A percentile compares a stretch with the other conserved stretches of the same genome.
Conservation (phyloP, 2,329 filamentous ascomycete genomes). For the Ascochyta clinopodiicola region DNA sequence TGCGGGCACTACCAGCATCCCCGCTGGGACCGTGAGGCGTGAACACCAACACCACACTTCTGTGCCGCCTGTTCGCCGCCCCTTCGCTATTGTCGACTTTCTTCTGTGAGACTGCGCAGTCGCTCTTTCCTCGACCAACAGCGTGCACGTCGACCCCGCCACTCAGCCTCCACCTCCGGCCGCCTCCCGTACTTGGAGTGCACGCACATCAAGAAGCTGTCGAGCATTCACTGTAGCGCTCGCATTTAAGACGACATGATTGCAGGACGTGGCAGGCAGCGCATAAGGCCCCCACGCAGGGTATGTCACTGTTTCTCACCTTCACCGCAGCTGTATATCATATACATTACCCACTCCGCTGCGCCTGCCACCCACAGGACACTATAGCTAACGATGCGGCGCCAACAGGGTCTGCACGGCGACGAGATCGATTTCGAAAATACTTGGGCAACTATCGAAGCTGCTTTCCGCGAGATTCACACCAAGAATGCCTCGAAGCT, state of each 20-base stretch:
- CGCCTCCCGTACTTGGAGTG: neutral
- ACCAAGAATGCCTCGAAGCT: slow-evolving; percentile 87
- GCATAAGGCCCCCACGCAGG: slow-evolving; percentile 71
- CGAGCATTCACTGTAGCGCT: neutral
- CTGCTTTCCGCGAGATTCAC: slow-evolving; percentile 86
- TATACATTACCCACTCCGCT: slow-evolving; percentile 7
- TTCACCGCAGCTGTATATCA: neutral
- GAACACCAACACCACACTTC: slow-evolving; percentile 9
- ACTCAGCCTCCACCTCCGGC: neutral
- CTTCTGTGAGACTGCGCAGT: neutral
- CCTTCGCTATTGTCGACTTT: neutral
- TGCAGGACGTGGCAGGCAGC: slow-evolving; percentile 63
- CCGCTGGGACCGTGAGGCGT: slow-evolving; percentile 8
- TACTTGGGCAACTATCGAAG: slow-evolving; percentile 78
- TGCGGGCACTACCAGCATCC: slow-evolving; percentile 16
- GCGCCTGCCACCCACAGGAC: slow-evolving; percentile 5
- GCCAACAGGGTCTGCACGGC: slow-evolving; percentile 61
- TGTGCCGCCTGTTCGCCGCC: neutral
- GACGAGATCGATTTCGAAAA: slow-evolving; percentile 81
- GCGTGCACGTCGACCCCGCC: slow-evolving; percentile 1
- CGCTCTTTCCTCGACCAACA: slow-evolving; percentile 4
- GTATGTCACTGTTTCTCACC: slow-evolving; percentile 56
- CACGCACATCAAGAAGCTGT: neutral
- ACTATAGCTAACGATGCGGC: slow-evolving; percentile 20
- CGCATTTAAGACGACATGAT: slow-evolving; percentile 50